Base-by-base conservation (phyloP, 2,329 filamentous ascomycete species). In the Paradendryphiella salina region DNA sequence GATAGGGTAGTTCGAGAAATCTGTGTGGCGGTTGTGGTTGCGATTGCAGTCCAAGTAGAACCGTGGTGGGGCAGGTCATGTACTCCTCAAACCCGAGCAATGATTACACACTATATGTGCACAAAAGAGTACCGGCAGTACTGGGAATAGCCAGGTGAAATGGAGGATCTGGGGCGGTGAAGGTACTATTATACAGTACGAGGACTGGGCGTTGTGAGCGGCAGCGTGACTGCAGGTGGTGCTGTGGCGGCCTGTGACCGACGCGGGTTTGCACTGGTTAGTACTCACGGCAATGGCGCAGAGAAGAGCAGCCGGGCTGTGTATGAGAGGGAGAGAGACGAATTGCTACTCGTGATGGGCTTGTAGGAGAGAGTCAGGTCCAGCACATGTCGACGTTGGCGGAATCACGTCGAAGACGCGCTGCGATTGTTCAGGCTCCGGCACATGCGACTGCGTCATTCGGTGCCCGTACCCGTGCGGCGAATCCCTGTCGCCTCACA, bases 371-470 rank as follows among this genome's bases (percentile, higher is more conserved):
- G 36, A 13, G 23, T 14, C 26, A 38, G 21, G 52, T 45, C 40
- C 51, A 58, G 45, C 35, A 40, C 48, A 45, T 28, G 52, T 55
- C 54, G 59, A 63, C 38, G 48, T 51, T 32, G 47, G 39, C 49
- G 49, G 61, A 66, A 64, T 46, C 55, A 46, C 41, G 59, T 60
- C 57, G 61, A 66, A 61, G 57, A 58, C 54, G 54, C 61, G 58
- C 34, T 52, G 47, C 51, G 48, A 52, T 60, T 61, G 61, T 57
- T 60, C 55, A n/a, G n/a, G n/a, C n/a, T n/a, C 52, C 65, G 58
- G 60, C 63, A 64, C 53, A 37, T 45, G 48, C 40, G 44, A 51
- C 48, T 61, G 60, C 61, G 61, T 64, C 61, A 64, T 60, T 43
- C 35, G 47, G 40, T 42, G 45, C 54, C 50, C 21, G 44, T 35